Evolutionary conservation across 2,329 filamentous ascomycete species (phyloP).

Genomic region (Fusarium sambucinum): DNA sequence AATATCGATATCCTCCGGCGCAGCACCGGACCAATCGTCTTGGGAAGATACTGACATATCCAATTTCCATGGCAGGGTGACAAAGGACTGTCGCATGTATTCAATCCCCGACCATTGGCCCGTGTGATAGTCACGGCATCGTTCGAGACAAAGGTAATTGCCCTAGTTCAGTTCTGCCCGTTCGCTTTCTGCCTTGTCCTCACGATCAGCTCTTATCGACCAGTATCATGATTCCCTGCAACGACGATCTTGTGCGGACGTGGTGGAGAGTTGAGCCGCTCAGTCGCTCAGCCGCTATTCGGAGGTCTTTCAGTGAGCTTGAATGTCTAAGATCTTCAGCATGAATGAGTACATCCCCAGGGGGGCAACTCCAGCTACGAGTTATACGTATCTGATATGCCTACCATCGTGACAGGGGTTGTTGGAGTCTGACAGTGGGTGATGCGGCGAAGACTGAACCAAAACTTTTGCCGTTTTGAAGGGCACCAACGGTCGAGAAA

Average conservation of each 20-base stretch:
- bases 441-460: slow-evolving; percentile 2
- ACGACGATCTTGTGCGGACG: slow-evolving; percentile 59
- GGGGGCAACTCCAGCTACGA: slow-evolving; percentile 52
- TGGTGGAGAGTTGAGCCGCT: slow-evolving; percentile 53
- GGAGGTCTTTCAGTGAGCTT: slow-evolving; percentile 51
- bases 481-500: slow-evolving; percentile 19
- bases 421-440: not conserved
- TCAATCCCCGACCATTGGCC: slow-evolving; percentile 49
- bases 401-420: slow-evolving; percentile 51
- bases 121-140: slow-evolving; percentile 29
- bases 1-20: slow-evolving; percentile 51
- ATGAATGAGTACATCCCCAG: slow-evolving; percentile 61
- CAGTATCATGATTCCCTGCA: slow-evolving; percentile 60
- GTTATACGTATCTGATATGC: slow-evolving; percentile 61
- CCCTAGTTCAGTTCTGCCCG: slow-evolving; percentile 42
- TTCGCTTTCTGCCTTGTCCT: not conserved
- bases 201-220: slow-evolving; percentile 41
- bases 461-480: slow-evolving; percentile 20
- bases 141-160: slow-evolving; percentile 42
- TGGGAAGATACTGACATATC: slow-evolving; percentile 57
- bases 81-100: slow-evolving; percentile 49
- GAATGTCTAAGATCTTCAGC: slow-evolving; percentile 62
- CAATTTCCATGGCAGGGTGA: slow-evolving; percentile 53
- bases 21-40: slow-evolving; percentile 47
- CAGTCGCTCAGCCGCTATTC: too few species aligned